phyloP scores from a whole-genome alignment of 2,329 filamentous ascomycete genomes.

The Penicillium sp. region DNA sequence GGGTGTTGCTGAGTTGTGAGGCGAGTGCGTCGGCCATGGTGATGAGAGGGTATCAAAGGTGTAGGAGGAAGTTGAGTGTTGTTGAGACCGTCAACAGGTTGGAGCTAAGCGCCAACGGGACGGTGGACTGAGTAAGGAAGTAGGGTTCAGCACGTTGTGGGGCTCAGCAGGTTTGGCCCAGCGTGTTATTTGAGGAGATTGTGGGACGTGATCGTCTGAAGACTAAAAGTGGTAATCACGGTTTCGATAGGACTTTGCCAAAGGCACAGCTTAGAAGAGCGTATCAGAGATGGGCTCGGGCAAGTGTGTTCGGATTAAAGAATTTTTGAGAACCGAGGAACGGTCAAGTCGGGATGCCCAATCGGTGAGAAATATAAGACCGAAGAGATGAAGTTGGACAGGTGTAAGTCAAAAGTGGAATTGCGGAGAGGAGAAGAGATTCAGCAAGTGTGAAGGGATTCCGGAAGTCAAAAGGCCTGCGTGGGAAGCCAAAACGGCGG shows the following conservation, averaged over 20 bases:
- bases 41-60: slow-evolving; percentile 15
- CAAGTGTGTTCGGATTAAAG: slow-evolving; percentile 3
- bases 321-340: slow-evolving; percentile 1
- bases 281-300: neutral
- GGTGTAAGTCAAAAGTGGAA: neutral
- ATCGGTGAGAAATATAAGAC: slow-evolving; percentile 2
- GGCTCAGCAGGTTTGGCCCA: neutral
- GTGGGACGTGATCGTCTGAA: neutral
- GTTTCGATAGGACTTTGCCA: neutral
- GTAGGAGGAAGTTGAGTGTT: neutral
- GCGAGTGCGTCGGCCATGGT: slow-evolving; percentile 44
- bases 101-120: neutral
- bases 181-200: neutral
- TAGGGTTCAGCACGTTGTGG: neutral
- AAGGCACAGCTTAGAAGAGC: neutral
- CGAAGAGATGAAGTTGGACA: neutral
- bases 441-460: slow-evolving; percentile 9
- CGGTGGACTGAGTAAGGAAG: neutral
- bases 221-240: neutral
- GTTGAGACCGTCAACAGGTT: neutral
- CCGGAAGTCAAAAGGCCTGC: slow-evolving; percentile 10
- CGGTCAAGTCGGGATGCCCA: slow-evolving; percentile 3
- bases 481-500: slow-evolving; percentile 9
- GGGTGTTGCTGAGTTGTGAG: slow-evolving; percentile 44
- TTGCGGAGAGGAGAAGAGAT: neutral